Base-by-base conservation (phyloP, 257 asterid species). In the Phtheirospermum japonicum region DNA sequence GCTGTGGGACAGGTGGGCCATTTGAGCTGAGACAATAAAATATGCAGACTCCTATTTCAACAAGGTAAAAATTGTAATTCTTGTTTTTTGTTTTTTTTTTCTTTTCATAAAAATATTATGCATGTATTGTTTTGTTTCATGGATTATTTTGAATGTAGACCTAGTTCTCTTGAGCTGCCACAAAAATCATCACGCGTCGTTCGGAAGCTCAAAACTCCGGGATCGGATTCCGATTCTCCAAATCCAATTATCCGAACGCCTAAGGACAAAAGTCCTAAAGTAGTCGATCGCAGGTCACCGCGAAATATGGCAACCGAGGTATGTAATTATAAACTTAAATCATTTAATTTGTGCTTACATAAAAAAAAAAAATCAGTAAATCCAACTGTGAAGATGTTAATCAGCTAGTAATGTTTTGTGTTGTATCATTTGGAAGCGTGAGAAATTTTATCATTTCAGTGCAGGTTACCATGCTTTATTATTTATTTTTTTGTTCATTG, bases 21-120 rank as follows among this genome's bases (percentile, higher is more conserved):
- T 68, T 67, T 66, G 71, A 66, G 72, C 59, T 17, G 52, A 55
- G 61, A 53, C 33, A 26, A 43, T 60, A 58, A 20, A 75, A 59
- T 63, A 92, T 92, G 97, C 97, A 89, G 90, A 81, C 96, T 19
- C 81, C 95, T 73, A 83, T 73, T 65, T 70, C 84, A 64, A 92
- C 84, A 66, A 92, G 97, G 97, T 92, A 83, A 56, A 30, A 6
- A 42, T 57, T 36, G 33, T 51, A n/a, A n/a, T 28, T 67, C 55
- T 11, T 59, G 42, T 43, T 28, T 46, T 19, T 46, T 43, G n/a
- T n/a, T n/a, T n/a, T n/a, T n/a, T n/a, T n/a, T n/a, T n/a, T n/a
- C n/a, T 4, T 43, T 11, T 9, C n/a, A 42, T 10, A 42, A 4
- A 45, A 4, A 46, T 17, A 28, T 30, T 28, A 1, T 43, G 42